Conservation (phyloP, 2,329 filamentous ascomycete genomes). For the Stachybotrys chartarum region DNA sequence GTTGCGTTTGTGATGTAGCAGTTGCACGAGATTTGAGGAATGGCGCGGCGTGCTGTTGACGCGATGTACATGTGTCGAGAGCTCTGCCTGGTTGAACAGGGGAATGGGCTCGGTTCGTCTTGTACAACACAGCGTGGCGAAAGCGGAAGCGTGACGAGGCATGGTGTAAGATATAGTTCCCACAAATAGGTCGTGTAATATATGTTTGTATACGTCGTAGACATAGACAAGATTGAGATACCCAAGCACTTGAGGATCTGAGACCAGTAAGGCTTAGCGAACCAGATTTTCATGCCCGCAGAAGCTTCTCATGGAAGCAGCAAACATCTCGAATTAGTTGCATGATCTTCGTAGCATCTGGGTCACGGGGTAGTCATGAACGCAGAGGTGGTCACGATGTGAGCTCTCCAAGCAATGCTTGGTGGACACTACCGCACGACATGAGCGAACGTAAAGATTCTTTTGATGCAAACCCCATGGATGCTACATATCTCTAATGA, state of each 20-base stretch:
- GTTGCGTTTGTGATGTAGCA: not conserved
- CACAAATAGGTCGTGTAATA: not conserved
- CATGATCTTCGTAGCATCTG: too few species aligned
- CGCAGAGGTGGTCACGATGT: too few species aligned
- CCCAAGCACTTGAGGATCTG: not conserved
- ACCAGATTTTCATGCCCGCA: not conserved
- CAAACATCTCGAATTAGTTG: too few species aligned
- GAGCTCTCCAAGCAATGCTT: too few species aligned
- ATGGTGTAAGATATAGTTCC: not conserved
- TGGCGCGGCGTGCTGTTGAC: not conserved
- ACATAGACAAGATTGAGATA: not conserved
- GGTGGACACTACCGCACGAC: too few species aligned
- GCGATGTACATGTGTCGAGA: not conserved
- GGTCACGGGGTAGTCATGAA: too few species aligned
- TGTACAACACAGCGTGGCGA: not conserved
- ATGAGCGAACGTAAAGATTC: too few species aligned
- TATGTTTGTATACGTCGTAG: not conserved
- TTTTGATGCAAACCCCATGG: too few species aligned
- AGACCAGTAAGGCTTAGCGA: not conserved
- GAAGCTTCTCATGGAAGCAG: not conserved
- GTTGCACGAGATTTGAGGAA: not conserved
- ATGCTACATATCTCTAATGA: too few species aligned
- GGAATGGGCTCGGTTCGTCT: not conserved
- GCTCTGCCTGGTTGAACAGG: not conserved
- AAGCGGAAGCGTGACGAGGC: not conserved